Base-by-base conservation (phyloP, 2,329 filamentous ascomycete species). In the Neurospora crassa region DNA sequence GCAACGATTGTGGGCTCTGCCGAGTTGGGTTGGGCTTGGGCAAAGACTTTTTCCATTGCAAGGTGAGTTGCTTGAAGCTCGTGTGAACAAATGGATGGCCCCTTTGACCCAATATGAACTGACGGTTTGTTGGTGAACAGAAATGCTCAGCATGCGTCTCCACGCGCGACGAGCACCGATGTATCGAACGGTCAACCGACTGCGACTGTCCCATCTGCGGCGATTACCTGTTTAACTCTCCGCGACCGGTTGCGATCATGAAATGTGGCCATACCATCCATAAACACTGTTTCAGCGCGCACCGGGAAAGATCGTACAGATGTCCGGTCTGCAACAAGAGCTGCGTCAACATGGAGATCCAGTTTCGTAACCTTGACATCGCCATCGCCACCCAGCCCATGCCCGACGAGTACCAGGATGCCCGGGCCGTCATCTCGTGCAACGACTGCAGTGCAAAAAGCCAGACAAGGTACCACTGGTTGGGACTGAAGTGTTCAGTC, bases 31-130 rank as follows among this genome's bases (percentile, higher is more conserved):
- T 93, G 79, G 96, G 96, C 1, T 84, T 99, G 40, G 95, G 96
- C 4, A 98, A 97, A 79, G 96, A 99, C 79, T 99, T 97, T 79
- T 94, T 96, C 78, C 96, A 99, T 81, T 99, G 96, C 91, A 96
- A 97, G 88, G 93, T 95, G 83, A 80, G 82, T 76, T 67, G 18
- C 40, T 29, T 34, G 4, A 14, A 63, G 16, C 53, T 18, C 11
- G 24, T 63, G 53, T 63, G 16, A 59, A 34, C 14, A 53, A 24
- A 59, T 59, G 47, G 14, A 59, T 59, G 47, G 14, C 63, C 7
- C 16, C 41, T 68, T 45, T 68, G 68, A 18, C 14, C 40, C 45
- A 42, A 18, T 67, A 24, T 2, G 4, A n/a, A 5, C 42, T 53
- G 29, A 69, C 53, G 14, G 29, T 37, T 37, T 37, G 24, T 63